Conservation (phyloP, 805 yeast species). For the Ascoidea asiatica region DNA sequence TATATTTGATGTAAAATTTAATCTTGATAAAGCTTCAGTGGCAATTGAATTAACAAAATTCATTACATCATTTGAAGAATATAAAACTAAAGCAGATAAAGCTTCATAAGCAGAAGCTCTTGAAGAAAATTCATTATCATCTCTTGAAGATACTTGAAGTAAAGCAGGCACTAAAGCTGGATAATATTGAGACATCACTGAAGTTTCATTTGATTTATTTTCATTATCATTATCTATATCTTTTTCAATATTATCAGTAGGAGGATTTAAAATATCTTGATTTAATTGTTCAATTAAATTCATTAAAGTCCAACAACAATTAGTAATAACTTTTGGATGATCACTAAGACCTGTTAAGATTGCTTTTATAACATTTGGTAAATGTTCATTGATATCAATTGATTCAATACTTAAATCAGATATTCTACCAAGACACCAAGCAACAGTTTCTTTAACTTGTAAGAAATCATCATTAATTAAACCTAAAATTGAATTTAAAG, state of each 20-base stretch:
- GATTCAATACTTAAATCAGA: constrained; percentile 78
- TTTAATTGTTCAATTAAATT: constrained; percentile 77
- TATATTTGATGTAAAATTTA: constrained; percentile 49
- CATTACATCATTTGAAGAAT: constrained; percentile 58
- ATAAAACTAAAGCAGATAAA: constrained; percentile 65
- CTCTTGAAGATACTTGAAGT: constrained; percentile 51
- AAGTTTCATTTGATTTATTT: constrained; percentile 27
- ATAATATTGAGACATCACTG: constrained; percentile 66
- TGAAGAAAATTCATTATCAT: constrained; percentile 75
- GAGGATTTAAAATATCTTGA: constrained; percentile 19
- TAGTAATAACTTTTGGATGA: constrained; percentile 88
- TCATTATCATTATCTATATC: constrained; percentile 4
- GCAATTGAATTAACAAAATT: constrained; percentile 63
- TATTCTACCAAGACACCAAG: constrained; percentile 96
- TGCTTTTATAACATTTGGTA: constrained; percentile 64
- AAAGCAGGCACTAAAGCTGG: constrained; percentile 55
- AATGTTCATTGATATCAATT: constrained; percentile 47
- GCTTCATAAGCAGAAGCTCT: constrained; percentile 98
- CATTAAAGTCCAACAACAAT: constrained; percentile 95
- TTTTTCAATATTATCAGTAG: constrained; percentile 8
- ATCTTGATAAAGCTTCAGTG: constrained; percentile 53
- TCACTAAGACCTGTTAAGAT: constrained; percentile 73
- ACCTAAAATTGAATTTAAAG: constrained; percentile 62
- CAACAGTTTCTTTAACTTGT: constrained; percentile 92
- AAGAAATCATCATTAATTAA: constrained; percentile 63